Evolutionary conservation across 2,329 filamentous ascomycete species (phyloP), one percentile per base, ranked within the genome.

Genomic region (Botrytis galanthina): DNA sequence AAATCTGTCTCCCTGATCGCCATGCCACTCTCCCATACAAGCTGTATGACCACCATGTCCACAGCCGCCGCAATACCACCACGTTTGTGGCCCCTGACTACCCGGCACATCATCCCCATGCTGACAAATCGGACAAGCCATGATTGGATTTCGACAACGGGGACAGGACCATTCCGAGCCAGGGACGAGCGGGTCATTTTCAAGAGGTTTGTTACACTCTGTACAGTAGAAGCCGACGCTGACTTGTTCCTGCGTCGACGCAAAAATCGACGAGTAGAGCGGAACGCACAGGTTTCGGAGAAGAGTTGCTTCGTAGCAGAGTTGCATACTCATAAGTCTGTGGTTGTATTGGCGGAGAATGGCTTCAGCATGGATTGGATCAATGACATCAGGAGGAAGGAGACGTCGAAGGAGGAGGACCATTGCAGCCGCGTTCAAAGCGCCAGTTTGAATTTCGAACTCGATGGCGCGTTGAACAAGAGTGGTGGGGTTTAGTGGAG

Each of bases 1-100:
- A 6, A 59, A 37, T 35, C n/a, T 70, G 20, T 82, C 81, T 29
- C 83, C 83, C 1, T 80, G 79, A 12, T 75, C 76, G 0, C 83
- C 83, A 79, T 91, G 89, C 89, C 89, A 91, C 3, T 84, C 84
- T 71, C 87, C 84, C 1, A 91, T 83, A 73, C 89, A 91, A 0
- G 85, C 85, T 0, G 87, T 84, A 79, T 91, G 89, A 0, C 89
- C 89, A 42, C 89, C 89, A 76, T 91, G 89, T 1, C 85, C 85
- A 77, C 89, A 91, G 20, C 86, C 87, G 1, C 87, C 86, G 73
- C 89, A 91, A 77, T 88, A 88, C 87, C 88, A 91, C 89, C 89
- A 91, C 5, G 51, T 71, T 9, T 71, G 57, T 14, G 54, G 29
- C 2, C 70, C 70, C 3, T 35, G 61, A 22, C 26, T 37, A 2